These are phyloP conservation scores for Candida pseudoglaebosa DNA, from an alignment of 805 yeast genomes.

Conservation along the genomic window DNA sequence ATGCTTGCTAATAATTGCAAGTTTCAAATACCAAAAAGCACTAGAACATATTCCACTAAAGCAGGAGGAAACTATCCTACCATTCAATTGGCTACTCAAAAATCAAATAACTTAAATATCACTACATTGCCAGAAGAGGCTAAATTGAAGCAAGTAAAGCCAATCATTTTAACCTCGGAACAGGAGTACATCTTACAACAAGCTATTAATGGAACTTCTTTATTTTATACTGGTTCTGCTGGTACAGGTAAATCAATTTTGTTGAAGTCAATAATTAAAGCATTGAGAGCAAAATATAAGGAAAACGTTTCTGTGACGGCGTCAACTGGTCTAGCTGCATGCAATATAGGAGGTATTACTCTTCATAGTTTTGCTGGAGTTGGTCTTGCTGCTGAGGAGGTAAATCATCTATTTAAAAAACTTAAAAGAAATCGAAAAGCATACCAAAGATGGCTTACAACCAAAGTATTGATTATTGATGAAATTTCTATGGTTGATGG, in stretches of 20 bases:
- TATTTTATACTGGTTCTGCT: conserved; percentile 96
- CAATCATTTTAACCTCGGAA: conserved; percentile 44
- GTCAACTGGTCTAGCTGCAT: conserved; percentile 81
- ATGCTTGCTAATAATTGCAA: not conserved
- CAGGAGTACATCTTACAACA: conserved; percentile 63
- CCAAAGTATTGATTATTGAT: conserved; percentile 65
- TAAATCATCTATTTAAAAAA: conserved; percentile 43
- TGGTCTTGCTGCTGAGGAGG: conserved; percentile 62
- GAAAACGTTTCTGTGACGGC: conserved; percentile 72
- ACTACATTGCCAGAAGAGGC: conserved; percentile 1
- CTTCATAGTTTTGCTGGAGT: conserved; percentile 75
- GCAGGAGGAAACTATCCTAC: conserved; percentile 4
- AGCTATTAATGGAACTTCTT: conserved; percentile 59
- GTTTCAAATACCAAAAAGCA: not conserved
- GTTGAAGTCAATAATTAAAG: conserved; percentile 58
- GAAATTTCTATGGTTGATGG: conserved; percentile 83
- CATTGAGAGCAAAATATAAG: conserved; percentile 43
- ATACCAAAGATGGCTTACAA: conserved; percentile 49
- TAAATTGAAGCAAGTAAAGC: conserved; percentile 26
- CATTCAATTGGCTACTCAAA: conserved; percentile 11
- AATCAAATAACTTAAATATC: not conserved
- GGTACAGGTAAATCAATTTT: conserved; percentile 97
- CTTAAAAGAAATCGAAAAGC: conserved; percentile 51
- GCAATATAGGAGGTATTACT: conserved; percentile 77
- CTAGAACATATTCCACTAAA: conserved; percentile 1